phyloP scores from a whole-genome alignment of 2,329 filamentous ascomycete species.

The Fusarium udum region DNA sequence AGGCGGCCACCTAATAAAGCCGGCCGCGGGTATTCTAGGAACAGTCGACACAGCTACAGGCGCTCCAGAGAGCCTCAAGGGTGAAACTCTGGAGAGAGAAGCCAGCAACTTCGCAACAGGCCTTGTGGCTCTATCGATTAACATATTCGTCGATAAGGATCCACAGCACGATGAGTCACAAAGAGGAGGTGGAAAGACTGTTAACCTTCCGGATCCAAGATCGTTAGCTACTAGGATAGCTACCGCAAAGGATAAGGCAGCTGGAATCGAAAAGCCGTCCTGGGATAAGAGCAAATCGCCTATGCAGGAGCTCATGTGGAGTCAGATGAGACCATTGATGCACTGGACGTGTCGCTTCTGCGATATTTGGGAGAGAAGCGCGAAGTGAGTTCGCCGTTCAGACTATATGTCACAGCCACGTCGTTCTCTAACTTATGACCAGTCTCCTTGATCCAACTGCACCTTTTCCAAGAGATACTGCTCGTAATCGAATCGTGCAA shows the following conservation, averaged over 20 bases:
- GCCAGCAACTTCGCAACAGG: slow-evolving; percentile 79
- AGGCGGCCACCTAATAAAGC: slow-evolving; percentile 77
- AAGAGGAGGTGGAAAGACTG: slow-evolving; percentile 55
- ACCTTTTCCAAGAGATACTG: slow-evolving; percentile 66
- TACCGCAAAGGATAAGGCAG: slow-evolving; percentile 49
- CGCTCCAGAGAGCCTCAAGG: slow-evolving; percentile 80
- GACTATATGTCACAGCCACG: background rate
- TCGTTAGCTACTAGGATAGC: slow-evolving; percentile 56
- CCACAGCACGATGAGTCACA: slow-evolving; percentile 62
- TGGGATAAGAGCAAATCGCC: slow-evolving; percentile 81
- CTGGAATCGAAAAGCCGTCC: slow-evolving; percentile 53
- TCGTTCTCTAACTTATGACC: background rate
- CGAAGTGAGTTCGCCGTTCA: slow-evolving; percentile 40
- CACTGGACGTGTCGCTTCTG: slow-evolving; percentile 51
- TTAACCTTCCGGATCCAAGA: background rate
- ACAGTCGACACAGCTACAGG: slow-evolving; percentile 79
- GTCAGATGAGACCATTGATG: slow-evolving; percentile 77
- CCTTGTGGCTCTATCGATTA: slow-evolving; percentile 65
- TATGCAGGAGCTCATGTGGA: slow-evolving; percentile 79
- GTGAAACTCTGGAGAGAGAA: slow-evolving; percentile 81
- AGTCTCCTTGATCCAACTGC: slow-evolving; percentile 64
- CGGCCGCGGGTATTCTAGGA: slow-evolving; percentile 75
- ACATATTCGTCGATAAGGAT: slow-evolving; percentile 77
- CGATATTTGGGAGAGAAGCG: slow-evolving; percentile 57
- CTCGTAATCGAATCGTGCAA: slow-evolving; percentile 51